Base-by-base conservation (phyloP, 2,329 filamentous ascomycete genomes). In the Grosmannia huntii region DNA sequence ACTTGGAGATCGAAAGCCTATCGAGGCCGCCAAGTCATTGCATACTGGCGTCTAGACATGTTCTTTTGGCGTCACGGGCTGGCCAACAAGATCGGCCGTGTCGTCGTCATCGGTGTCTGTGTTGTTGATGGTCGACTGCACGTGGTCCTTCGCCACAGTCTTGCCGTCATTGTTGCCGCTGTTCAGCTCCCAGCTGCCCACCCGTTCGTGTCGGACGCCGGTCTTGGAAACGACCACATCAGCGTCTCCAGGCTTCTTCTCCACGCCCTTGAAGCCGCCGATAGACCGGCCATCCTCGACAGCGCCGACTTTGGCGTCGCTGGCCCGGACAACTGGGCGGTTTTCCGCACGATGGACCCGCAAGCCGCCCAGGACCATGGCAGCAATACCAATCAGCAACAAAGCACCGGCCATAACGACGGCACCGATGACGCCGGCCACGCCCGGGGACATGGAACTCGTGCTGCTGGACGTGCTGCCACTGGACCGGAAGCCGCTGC, bases 171-270 rank as follows among this genome's bases (percentile, higher is more conserved):
- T 50, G 46, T 54, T 60, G 14, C 28, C 62, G 1, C 60, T 60
- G 19, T 66, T 67, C 56, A 80, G 66, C 62, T 80, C 77, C 77
- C 77, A 79, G 64, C 76, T 78, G 1, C 76, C 76, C 16, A 74
- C 65, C 7, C 76, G 71, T 62, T 75, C 76, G 38, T 78, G 74
- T 4, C 69, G 68, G 5, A 63, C 66, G 0, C 76, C 76, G 7
- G 65, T 65, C 50, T 67, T 69, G 1, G 70, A 69, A 3, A 76
- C 67, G 0, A 68, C 65, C 3, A 79, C 66, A 58, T 79, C 77
- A 0, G 67, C 64, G 57, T 79, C 76, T 3, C 68, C 70, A 0
- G 68, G 66, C 66, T 70, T 74, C 66, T 75, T 77, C 66, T 76
- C 73, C 0, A 68, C 64, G 12, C 75, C 72, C 59, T 72, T 75